Evolutionary conservation across 768 basidiomycete species (phyloP).

Genomic region (Exidia glandulosa): DNA sequence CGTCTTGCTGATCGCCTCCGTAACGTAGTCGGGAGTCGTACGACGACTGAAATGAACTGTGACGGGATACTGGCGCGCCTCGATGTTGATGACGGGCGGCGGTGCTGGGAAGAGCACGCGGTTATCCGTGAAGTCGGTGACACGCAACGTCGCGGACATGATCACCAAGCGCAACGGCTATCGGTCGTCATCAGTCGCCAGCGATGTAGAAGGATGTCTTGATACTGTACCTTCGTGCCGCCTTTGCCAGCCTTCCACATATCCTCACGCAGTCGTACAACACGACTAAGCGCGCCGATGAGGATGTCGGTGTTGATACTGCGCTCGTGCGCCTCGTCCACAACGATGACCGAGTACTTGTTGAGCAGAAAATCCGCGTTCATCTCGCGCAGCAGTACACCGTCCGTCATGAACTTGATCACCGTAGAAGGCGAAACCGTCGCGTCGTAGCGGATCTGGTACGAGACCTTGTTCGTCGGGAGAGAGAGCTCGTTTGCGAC

Average conservation of each 20-base stretch:
- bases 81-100: conserved; percentile 86
- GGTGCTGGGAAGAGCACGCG: conserved; percentile 63
- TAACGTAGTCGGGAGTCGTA: conserved; percentile 79
- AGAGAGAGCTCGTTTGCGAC: conserved; percentile 90
- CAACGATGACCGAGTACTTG: conserved; percentile 88
- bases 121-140: conserved; percentile 87
- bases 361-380: conserved; percentile 87
- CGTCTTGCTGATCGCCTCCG: conserved; percentile 82
- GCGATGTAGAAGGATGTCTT: not conserved
- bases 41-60: conserved; percentile 87
- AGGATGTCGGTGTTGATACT: conserved; percentile 98
- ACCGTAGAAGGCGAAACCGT: conserved; percentile 82
- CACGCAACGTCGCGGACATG: conserved; percentile 96
- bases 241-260: conserved; percentile 76
- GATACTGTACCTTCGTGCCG: conserved; percentile 45
- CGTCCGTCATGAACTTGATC: conserved; percentile 99
- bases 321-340: conserved; percentile 96
- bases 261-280: conserved; percentile 79
- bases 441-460: conserved; percentile 96
- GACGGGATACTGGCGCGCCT: conserved; percentile 89
- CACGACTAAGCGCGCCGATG: conserved; percentile 91
- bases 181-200: not conserved
- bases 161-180: conserved; percentile 87
- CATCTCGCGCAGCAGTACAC: conserved; percentile 87
- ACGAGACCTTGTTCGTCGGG: conserved; percentile 71